A percentile compares a stretch with the other conserved stretches of the same genome.
Evolutionary conservation across 306 rosid genomes (phyloP).

Genomic region (Pyrus pyrifolia): DNA sequence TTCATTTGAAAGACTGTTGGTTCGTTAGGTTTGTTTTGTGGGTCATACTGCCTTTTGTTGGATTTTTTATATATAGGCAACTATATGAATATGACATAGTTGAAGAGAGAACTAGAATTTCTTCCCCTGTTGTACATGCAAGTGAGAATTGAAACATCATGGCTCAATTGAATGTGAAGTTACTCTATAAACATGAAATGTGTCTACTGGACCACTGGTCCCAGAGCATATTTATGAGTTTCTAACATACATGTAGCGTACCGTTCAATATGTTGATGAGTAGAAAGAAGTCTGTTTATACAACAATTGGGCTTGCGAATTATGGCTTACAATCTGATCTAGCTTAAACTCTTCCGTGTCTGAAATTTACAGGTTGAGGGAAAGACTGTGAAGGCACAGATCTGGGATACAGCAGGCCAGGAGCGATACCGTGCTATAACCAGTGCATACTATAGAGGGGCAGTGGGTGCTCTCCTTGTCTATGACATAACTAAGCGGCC

Average conservation of each 20-base stretch:
- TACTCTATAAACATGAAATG: background rate
- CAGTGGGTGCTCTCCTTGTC: conserved; percentile 93
- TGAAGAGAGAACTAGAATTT: background rate
- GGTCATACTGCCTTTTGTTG: background rate
- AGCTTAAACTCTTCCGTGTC: background rate
- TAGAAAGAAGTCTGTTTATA: background rate
- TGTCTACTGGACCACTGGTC: background rate
- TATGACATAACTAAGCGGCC: conserved; percentile 92
- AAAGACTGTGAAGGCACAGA: conserved; percentile 95
- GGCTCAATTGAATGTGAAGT: background rate
- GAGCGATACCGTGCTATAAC: conserved; percentile 98
- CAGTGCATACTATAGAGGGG: conserved; percentile 97
- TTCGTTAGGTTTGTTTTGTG: background rate
- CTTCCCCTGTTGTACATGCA: background rate
- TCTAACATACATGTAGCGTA: background rate
- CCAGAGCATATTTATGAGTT: background rate
- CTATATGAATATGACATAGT: background rate
- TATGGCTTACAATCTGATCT: background rate
- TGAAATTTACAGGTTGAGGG: conserved; percentile 70
- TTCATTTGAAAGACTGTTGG: background rate
- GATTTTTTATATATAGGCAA: background rate
- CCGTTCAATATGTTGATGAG: background rate
- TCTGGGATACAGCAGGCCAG: conserved; percentile 99
- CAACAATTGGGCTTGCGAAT: background rate
- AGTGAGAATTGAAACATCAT: background rate